These are phyloP conservation scores for Talinum fruticosum DNA, from an alignment of 148 eudicot species.

Conservation along the genomic window DNA sequence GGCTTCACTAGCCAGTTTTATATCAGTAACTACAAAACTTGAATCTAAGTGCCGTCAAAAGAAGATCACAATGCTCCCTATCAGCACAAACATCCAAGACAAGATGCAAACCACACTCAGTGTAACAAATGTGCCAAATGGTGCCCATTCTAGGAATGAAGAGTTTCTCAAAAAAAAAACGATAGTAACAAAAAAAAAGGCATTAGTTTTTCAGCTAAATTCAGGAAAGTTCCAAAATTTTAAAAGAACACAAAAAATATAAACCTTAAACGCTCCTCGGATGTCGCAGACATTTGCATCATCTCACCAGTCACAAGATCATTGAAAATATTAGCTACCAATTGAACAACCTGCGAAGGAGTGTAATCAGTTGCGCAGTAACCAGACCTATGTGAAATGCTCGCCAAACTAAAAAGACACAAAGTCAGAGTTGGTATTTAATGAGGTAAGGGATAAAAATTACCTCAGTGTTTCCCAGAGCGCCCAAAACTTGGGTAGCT, in stretches of 20 bases:
- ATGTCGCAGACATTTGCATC: conserved; percentile 86
- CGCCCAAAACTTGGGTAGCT: conserved; percentile 83
- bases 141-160: neutral
- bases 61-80: neutral
- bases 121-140: neutral
- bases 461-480: conserved; percentile 89
- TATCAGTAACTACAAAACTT: too few species aligned
- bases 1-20: neutral
- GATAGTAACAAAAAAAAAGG: neutral
- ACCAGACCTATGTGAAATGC: neutral
- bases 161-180: neutral
- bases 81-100: neutral
- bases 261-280: conserved; percentile 82
- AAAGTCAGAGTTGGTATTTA: neutral
- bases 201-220: neutral
- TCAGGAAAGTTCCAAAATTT: neutral
- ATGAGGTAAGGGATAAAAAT: neutral
- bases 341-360: conserved; percentile 74
- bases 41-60: neutral
- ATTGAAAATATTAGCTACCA: conserved; percentile 72
- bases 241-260: neutral
- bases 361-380: neutral
- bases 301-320: conserved; percentile 98
- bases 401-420: neutral
- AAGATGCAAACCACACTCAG: neutral